Base-by-base conservation (phyloP, 345 rosid species). In the Litchi chinensis region DNA sequence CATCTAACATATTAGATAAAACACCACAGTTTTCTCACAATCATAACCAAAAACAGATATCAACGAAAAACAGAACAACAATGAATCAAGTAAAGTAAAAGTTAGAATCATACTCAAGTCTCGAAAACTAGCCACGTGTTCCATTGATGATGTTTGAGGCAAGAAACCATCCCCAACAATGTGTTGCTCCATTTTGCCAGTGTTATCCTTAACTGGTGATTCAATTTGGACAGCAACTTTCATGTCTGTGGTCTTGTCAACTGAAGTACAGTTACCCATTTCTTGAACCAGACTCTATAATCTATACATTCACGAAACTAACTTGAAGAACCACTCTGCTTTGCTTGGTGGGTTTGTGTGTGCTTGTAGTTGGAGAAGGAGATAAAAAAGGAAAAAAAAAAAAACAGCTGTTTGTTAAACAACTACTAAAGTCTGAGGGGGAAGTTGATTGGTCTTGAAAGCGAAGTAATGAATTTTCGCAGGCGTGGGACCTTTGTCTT, bases 361-460 rank as follows among this genome's bases (percentile, higher is more conserved):
- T 77, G 91, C 81, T 77, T 81, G 70, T 18, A 68, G 78, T 50
- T 63, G 77, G 68, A 57, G 60, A 40, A 26, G 50, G 50, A 46
- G 50, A 10, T 46, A 8, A 10, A 46, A 46, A 32, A 46, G 8
- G 0, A 46, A 54, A 60, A 60, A 19, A 60, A 60, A 26, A 26
- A n/a, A n/a, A n/a, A n/a, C n/a, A n/a, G 65, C 21, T 60, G 65
- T 60, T 54, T 62, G 77, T 79, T 60, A 76, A 77, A 54, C 78
- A 85, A 80, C 85, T 76, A 64, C 85, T 76, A 57, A 70, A 76
- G 32, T 77, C 74, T 56, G 71, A 68, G 70, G 54, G 63, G 71
- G 82, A 57, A 80, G 82, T 78, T 81, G 90, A 83, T 84, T 88
- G 87, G 88, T 86, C 90, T 86, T 88, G 89, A 91, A 89, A 86